Conservation (phyloP, 1,284 basidiomycete species). For the Malassezia obtusa region DNA sequence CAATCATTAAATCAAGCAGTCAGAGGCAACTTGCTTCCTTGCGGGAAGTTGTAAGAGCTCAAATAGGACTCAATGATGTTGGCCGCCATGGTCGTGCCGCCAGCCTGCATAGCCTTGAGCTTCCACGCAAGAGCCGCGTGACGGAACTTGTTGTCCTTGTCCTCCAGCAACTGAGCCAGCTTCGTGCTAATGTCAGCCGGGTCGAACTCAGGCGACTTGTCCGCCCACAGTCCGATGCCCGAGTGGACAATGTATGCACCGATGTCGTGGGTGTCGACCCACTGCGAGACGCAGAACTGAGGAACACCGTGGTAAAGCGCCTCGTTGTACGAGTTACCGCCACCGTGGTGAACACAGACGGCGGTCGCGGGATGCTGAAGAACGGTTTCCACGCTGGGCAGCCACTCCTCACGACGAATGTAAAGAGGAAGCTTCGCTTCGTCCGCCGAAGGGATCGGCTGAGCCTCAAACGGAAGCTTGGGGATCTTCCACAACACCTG, state of each 20-base stretch:
- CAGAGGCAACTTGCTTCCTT: not conserved
- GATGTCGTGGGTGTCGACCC: conserved; percentile 39
- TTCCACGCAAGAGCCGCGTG: conserved; percentile 25
- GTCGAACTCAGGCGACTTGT: conserved; percentile 24
- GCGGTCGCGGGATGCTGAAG: conserved; percentile 33
- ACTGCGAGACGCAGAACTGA: conserved; percentile 36
- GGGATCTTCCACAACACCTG: conserved; percentile 30
- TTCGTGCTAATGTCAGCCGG: conserved; percentile 23
- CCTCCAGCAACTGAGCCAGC: conserved; percentile 20
- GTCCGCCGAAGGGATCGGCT: conserved; percentile 19
- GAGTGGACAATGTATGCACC: conserved; percentile 24
- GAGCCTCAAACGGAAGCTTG: conserved; percentile 16
- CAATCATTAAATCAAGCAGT: no score
- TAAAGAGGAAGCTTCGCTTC: conserved; percentile 25
- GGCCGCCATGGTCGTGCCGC: conserved; percentile 26
- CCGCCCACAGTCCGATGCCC: conserved; percentile 24
- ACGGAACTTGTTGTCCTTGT: conserved; percentile 20
- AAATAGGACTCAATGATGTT: conserved; percentile 21
- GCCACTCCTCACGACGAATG: conserved; percentile 31
- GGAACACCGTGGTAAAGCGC: conserved; percentile 34
- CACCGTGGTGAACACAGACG: conserved; percentile 36
- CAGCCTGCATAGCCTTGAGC: conserved; percentile 21
- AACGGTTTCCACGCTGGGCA: conserved; percentile 25
- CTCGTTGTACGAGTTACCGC: conserved; percentile 44
- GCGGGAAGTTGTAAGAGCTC: not conserved